These are phyloP conservation scores for Cladophialophora bantiana DNA, from an alignment of 2,329 filamentous ascomycete genomes.

Conservation along the genomic window DNA sequence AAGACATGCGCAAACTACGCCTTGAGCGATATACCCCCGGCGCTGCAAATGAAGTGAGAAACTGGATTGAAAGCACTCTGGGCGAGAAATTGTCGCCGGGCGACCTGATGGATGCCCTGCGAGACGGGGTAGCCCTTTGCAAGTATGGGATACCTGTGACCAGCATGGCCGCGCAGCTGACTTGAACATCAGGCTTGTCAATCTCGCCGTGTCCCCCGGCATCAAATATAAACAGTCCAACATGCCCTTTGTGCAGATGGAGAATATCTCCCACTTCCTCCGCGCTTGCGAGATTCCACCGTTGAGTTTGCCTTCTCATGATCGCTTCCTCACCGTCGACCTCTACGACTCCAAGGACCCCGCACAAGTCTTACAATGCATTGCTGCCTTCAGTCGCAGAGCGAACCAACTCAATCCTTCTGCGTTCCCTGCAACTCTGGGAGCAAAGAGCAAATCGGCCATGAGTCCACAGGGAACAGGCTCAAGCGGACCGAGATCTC, in stretches of 20 bases:
- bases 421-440: slow-evolving; percentile 77
- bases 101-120: slow-evolving; percentile 84
- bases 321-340: slow-evolving; percentile 96
- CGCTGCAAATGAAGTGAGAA: slow-evolving; percentile 81
- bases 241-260: slow-evolving; percentile 99
- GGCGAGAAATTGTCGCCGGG: slow-evolving; percentile 73
- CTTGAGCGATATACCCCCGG: slow-evolving; percentile 91
- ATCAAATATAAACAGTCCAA: slow-evolving; percentile 88
- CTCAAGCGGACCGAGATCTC: slow-evolving; percentile 55
- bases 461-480: slow-evolving; percentile 74
- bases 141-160: slow-evolving; percentile 62
- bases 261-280: slow-evolving; percentile 97
- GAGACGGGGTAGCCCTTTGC: slow-evolving; percentile 92
- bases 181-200: slow-evolving; percentile 71
- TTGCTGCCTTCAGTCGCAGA: slow-evolving; percentile 87
- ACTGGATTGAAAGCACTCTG: slow-evolving; percentile 84
- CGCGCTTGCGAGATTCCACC: slow-evolving; percentile 84
- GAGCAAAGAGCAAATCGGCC: slow-evolving; percentile 68
- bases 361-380: slow-evolving; percentile 90
- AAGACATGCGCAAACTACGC: slow-evolving; percentile 92
- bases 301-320: slow-evolving; percentile 87
- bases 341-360: slow-evolving; percentile 95
- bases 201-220: slow-evolving; percentile 77
- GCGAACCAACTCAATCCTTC: slow-evolving; percentile 77
- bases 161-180: slow-evolving; percentile 14